phyloP scores from a whole-genome alignment of 2,329 filamentous ascomycete genomes.

The Curvularia hawaiiensis region DNA sequence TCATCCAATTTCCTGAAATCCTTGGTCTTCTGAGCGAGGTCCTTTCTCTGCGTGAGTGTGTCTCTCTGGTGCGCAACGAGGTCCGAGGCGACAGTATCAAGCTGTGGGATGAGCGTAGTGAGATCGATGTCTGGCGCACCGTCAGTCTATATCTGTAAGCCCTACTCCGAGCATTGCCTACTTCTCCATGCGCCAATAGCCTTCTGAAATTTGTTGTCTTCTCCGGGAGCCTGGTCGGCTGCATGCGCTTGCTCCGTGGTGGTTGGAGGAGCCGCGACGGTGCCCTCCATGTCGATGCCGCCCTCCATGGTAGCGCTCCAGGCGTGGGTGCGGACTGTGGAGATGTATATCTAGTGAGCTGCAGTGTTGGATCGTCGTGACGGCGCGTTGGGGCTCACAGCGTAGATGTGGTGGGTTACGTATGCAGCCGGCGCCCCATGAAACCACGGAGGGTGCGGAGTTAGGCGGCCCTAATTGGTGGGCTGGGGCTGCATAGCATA shows the following conservation, averaged over 20 bases:
- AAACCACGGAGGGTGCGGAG: constrained; percentile 30
- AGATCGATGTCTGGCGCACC: constrained; percentile 76
- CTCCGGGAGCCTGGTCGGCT: constrained; percentile 48
- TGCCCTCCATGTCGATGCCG: constrained; percentile 37
- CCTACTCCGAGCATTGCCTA: constrained; percentile 50
- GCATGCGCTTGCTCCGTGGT: constrained; percentile 12
- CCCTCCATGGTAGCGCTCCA: constrained; percentile 40
- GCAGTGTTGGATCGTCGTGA: neutral
- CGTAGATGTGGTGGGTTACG: constrained; percentile 13
- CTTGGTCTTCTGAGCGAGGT: constrained; percentile 98
- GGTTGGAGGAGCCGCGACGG: constrained; percentile 13
- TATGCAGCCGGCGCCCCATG: constrained; percentile 34
- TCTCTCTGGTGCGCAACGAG: constrained; percentile 93
- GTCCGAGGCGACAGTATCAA: constrained; percentile 94
- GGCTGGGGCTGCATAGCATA: constrained; percentile 8
- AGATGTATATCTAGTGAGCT: neutral
- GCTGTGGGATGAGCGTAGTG: constrained; percentile 77
- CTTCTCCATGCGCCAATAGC: constrained; percentile 97
- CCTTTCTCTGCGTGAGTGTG: constrained; percentile 94
- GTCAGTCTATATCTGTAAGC: constrained; percentile 19
- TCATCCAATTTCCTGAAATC: constrained; percentile 96
- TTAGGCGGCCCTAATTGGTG: constrained; percentile 31
- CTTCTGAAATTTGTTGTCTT: constrained; percentile 89
- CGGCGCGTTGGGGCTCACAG: constrained; percentile 18
- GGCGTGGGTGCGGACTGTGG: neutral